Percentiles rank a stretch among this genome's conserved stretches.
Conservation (phyloP, 202 grass and related monocot species). For the Zoysia matrella region DNA sequence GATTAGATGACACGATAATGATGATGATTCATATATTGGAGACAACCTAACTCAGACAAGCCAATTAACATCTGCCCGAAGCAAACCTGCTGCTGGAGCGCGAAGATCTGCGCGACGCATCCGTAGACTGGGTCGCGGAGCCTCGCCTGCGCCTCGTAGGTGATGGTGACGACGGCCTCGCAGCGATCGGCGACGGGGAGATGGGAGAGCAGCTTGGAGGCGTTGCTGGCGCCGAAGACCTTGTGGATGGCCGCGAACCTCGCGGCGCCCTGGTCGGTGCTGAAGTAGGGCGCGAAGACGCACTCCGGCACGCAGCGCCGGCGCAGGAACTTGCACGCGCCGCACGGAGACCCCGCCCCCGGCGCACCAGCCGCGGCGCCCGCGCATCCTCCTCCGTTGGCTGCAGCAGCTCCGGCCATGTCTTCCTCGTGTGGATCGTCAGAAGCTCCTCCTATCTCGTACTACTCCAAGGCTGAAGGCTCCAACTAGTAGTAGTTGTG, state of each 20-base stretch:
- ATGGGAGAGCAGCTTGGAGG: slow-evolving; percentile 86
- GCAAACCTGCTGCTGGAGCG: slow-evolving; percentile 69
- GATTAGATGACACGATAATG: no score
- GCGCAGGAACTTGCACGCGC: slow-evolving; percentile 89
- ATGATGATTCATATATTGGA: no score
- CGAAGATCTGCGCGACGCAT: slow-evolving; percentile 84
- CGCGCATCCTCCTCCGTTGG: not conserved
- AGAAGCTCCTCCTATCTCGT: not conserved
- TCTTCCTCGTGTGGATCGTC: not conserved
- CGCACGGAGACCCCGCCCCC: slow-evolving; percentile 74
- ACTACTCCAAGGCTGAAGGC: no score
- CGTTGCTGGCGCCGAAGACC: slow-evolving; percentile 92
- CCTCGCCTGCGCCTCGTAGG: slow-evolving; percentile 78
- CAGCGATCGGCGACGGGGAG: slow-evolving; percentile 75
- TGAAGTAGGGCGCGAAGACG: slow-evolving; percentile 88
- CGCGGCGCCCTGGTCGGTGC: slow-evolving; percentile 69
- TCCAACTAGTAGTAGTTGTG: no score
- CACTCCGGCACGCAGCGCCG: slow-evolving; percentile 75
- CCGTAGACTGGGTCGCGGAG: slow-evolving; percentile 85
- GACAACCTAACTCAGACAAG: no score
- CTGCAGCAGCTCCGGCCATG: slow-evolving; percentile 49
- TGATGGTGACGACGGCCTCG: slow-evolving; percentile 87
- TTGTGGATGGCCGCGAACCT: slow-evolving; percentile 85
- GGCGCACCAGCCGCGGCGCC: slow-evolving; percentile 11
- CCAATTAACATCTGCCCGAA: no score